Evolutionary conservation across 176 grass and related monocot species (phyloP).

Genomic region (Ensete glaucum): DNA sequence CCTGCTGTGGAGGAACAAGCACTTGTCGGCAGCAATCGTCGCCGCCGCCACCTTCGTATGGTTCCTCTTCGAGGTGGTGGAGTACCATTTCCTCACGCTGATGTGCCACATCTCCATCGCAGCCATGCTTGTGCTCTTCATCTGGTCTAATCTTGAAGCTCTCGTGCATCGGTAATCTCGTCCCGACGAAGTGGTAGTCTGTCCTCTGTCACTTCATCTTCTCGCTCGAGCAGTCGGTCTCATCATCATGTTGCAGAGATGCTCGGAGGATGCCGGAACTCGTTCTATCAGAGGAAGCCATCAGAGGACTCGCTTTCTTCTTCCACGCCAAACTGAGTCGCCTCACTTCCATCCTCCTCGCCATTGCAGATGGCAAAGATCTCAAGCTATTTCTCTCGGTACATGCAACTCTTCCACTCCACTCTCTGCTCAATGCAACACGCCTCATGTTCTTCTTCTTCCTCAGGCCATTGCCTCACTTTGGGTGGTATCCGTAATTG

Average conservation of each 20-base stretch:
- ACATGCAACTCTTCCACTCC: slow-evolving; percentile 11
- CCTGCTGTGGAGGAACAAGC: slow-evolving; percentile 65
- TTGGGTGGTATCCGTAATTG: slow-evolving; percentile 59
- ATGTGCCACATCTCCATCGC: slow-evolving; percentile 60
- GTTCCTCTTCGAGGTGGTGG: slow-evolving; percentile 76
- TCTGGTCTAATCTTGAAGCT: slow-evolving; percentile 38
- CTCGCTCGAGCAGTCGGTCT: too few species aligned
- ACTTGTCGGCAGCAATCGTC: slow-evolving; percentile 63
- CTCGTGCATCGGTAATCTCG: slow-evolving; percentile 44
- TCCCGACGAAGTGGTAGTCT: neutral
- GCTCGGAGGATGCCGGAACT: slow-evolving; percentile 48
- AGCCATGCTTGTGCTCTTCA: slow-evolving; percentile 61
- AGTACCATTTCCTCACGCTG: slow-evolving; percentile 65
- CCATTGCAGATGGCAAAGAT: slow-evolving; percentile 68
- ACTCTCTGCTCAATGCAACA: too few species aligned
- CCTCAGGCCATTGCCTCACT: slow-evolving; percentile 58
- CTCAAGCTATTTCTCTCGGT: slow-evolving; percentile 72
- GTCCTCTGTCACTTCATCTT: too few species aligned
- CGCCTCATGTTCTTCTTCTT: too few species aligned
- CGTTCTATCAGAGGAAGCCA: slow-evolving; percentile 50
- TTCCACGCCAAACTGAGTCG: slow-evolving; percentile 36
- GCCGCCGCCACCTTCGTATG: slow-evolving; percentile 47
- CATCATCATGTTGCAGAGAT: neutral
- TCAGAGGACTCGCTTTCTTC: slow-evolving; percentile 40
- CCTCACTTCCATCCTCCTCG: slow-evolving; percentile 31